phyloP scores from a whole-genome alignment of 225 moss, liverwort and hornwort genomes.

The Lunularia cruciata region DNA sequence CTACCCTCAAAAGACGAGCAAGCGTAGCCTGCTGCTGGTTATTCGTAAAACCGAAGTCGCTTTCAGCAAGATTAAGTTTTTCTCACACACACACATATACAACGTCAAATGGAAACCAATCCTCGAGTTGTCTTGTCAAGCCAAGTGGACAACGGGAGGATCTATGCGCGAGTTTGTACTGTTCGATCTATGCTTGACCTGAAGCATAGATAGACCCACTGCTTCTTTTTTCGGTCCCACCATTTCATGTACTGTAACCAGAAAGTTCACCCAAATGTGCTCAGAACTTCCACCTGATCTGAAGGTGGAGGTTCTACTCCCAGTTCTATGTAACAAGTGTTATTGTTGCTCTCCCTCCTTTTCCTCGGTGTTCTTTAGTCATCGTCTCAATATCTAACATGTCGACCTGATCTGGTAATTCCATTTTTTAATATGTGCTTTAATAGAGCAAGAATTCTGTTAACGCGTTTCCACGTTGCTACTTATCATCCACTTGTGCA shows the following conservation, averaged over 20 bases:
- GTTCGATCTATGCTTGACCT: neutral
- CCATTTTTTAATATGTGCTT: no score
- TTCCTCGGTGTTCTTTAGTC: neutral
- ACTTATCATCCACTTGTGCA: no score
- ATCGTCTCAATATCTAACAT: neutral
- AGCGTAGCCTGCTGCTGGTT: neutral
- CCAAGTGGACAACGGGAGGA: neutral
- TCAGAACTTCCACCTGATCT: neutral
- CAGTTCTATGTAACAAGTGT: neutral
- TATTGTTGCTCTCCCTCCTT: conserved; percentile 1
- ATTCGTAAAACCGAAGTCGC: neutral
- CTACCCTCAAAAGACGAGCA: neutral
- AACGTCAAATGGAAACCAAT: neutral
- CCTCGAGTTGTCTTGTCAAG: conserved; percentile 3
- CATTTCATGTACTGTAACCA: neutral
- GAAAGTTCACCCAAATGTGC: neutral
- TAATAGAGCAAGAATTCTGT: no score
- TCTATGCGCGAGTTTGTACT: neutral
- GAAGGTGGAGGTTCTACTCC: neutral
- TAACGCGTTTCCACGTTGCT: no score
- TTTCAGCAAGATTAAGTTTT: neutral
- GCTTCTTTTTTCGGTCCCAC: neutral
- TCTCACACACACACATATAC: neutral
- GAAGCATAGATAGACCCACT: neutral
- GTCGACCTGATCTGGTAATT: neutral